Conservation (phyloP, 2,329 filamentous ascomycete genomes). For the Ceratocystis destructans region DNA sequence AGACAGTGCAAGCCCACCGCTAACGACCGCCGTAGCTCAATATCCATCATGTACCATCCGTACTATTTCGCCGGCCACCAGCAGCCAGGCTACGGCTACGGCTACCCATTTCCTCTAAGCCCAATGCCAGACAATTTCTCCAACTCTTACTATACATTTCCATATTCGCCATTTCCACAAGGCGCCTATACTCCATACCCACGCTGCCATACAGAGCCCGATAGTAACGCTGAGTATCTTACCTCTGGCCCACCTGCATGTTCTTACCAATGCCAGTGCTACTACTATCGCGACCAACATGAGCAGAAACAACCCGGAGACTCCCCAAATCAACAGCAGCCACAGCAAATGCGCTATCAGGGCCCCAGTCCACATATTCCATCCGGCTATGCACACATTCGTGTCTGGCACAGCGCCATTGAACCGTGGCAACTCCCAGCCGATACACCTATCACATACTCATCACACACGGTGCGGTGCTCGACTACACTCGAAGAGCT, state of each 20-base stretch:
- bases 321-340: background rate
- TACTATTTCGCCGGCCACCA: background rate
- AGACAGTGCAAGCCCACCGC: background rate
- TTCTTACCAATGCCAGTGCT: background rate
- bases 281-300: background rate
- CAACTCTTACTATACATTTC: background rate
- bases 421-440: constrained; percentile 39
- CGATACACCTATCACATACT: constrained; percentile 33
- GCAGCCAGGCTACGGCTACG: background rate
- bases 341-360: background rate
- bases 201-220: background rate
- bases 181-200: background rate
- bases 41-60: background rate
- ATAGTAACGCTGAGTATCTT: background rate
- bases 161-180: background rate
- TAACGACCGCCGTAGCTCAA: background rate
- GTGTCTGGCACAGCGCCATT: constrained; percentile 7
- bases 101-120: background rate
- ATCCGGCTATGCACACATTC: constrained; percentile 3
- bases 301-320: background rate
- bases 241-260: background rate
- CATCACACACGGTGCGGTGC: constrained; percentile 39
- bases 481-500: constrained; percentile 42
- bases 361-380: constrained; percentile 21
- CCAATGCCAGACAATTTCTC: background rate